Evolutionary conservation across 208 protist genomes (phyloP).

Genomic region (Crithidia mellificae): DNA sequence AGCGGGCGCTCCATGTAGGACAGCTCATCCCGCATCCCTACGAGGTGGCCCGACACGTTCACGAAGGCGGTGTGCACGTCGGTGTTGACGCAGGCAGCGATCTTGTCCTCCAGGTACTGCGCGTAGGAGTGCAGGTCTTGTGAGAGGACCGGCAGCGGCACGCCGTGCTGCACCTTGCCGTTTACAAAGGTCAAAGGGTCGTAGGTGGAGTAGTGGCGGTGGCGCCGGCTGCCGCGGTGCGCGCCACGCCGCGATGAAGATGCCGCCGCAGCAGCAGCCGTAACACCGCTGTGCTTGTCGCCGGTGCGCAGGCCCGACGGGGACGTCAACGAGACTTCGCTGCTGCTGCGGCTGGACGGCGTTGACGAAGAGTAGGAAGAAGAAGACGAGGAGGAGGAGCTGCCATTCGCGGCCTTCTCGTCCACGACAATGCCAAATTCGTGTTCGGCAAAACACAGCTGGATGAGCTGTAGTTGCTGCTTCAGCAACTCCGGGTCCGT

Average conservation of each 20-base stretch:
- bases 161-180: constrained; percentile 70
- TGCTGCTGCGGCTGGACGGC: constrained; percentile 5
- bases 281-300: neutral
- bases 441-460: constrained; percentile 86
- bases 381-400: constrained; percentile 13
- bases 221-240: neutral
- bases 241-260: neutral
- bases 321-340: neutral
- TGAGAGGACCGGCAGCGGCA: constrained; percentile 62
- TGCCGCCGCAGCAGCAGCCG: too few species aligned
- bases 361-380: constrained; percentile 11
- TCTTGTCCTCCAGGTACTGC: constrained; percentile 54
- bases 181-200: constrained; percentile 70
- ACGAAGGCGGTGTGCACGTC: constrained; percentile 82
- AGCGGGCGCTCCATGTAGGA: constrained; percentile 68
- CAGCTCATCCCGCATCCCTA: constrained; percentile 79
- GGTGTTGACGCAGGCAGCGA: constrained; percentile 73
- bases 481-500: constrained; percentile 31
- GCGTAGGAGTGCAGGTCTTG: constrained; percentile 71
- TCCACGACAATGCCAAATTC: constrained; percentile 81
- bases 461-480: constrained; percentile 78
- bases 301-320: neutral
- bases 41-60: constrained; percentile 65
- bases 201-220: constrained; percentile 35
- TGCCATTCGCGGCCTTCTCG: constrained; percentile 2